Evolutionary conservation across 2,329 filamentous ascomycete genomes (phyloP), one percentile per base, ranked within the genome.

Genomic region (Trichoderma hamatum): DNA sequence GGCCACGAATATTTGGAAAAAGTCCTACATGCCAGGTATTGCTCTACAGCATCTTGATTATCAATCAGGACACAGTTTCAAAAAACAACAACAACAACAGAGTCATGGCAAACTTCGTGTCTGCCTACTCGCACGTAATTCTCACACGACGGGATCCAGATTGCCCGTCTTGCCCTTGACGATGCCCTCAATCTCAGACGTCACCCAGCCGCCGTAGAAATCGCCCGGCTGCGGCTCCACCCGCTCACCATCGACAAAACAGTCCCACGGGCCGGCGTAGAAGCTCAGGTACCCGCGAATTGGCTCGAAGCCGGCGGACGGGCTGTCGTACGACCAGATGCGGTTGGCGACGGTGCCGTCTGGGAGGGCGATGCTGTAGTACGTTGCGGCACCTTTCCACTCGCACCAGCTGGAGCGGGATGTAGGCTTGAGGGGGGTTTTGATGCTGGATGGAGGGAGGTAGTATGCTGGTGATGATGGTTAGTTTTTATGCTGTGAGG

Each of bases 201-300:
- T 89, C 70, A 87, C 85, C 87, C 88, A 90, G 2, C 88, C 88
- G 28, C 88, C 88, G 76, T 89, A 89, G 72, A 89, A 89, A 72
- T 89, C 87, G 9, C 86, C 86, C 19, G 85, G 86, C 78, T 89
- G 86, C 49, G 86, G 80, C 75, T 84, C 80, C 24, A 89, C 88
- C 73, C 82, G 82, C 76, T 89, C 87, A 11, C 86, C 86, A 75
- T 89, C 86, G 5, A 89, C 87, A 75, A 82, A 87, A 73, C 87
- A 90, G 69, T 88, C 84, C 87, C 86, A 89, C 14, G 86, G 86
- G 16, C 84, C 85, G 14, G 85, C 86, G 74, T 88, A 90, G 73
- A 90, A 87, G 51, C 84, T 86, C 62, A 90, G 72, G 76, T 85
- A 85, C 16, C 84, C 85, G 72, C 83, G 84, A 74, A 90, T 84